Percentiles rank a stretch among this genome's conserved stretches.
phyloP scores from a whole-genome alignment of 257 asterid genomes.

The Salvia miltiorrhiza region DNA sequence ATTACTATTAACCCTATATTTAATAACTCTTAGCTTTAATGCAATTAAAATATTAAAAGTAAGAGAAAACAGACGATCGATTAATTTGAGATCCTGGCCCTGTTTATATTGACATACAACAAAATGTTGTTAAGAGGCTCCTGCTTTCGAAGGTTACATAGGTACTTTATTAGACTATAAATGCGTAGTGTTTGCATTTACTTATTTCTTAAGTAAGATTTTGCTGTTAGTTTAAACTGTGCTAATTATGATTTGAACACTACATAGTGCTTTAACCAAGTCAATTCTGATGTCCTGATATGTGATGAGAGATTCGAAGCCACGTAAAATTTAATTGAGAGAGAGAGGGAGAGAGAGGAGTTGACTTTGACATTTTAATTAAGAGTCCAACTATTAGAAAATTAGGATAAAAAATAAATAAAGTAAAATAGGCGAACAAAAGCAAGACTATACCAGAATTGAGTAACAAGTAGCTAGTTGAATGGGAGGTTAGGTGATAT shows the following conservation, averaged over 20 bases:
- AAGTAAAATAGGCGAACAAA: neutral
- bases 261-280: neutral
- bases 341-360: neutral
- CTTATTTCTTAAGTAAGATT: too few species aligned
- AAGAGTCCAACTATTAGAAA: neutral
- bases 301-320: neutral
- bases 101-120: too few species aligned
- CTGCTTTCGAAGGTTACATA: too few species aligned
- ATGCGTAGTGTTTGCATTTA: too few species aligned
- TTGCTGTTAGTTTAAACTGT: neutral
- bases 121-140: too few species aligned
- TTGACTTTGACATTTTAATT: conserved; percentile 18
- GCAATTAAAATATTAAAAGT: too few species aligned
- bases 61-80: too few species aligned
- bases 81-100: too few species aligned
- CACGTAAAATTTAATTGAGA: neutral
- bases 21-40: too few species aligned
- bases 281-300: neutral
- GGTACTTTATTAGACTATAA: too few species aligned
- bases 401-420: neutral
- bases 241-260: neutral
- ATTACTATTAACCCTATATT: too few species aligned
- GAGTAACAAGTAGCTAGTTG: neutral
- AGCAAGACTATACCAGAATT: neutral
- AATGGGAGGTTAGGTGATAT: too few species aligned